Evolutionary conservation across 2,329 filamentous ascomycete species (phyloP), one percentile per base, ranked within the genome.

Genomic region (Cladosporium sp.): DNA sequence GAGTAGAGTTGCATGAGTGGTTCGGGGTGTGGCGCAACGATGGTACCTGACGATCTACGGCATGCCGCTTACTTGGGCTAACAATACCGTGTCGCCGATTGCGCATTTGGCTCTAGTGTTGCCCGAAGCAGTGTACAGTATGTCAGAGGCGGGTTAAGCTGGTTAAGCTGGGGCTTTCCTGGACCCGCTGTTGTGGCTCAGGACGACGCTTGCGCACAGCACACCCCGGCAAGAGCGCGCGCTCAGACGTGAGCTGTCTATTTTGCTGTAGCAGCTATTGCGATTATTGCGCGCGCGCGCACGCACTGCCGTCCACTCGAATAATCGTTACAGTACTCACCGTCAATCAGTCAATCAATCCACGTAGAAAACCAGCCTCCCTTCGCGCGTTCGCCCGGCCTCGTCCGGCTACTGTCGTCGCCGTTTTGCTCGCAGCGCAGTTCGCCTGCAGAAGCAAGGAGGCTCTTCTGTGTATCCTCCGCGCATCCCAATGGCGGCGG

Each of bases 401-500:
- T 55, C 52, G 28, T 32, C 52, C 52, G 52, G 52, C 24, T n/a
- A 14, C 28, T 36, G 34, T 36, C 34, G 30, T 18, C 26, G 51
- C 51, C 51, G 51, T 34, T 55, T 55, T 21, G 52, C 52, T 55
- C 52, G 52, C 52, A 34, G 52, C 52, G 52, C 52, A 55, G 30
- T 34, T 34, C 52, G 52, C 52, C 67, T 68, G 68, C 66, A 68
- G 67, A 66, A 69, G 68, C 67, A 70, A 71, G 69, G 69, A 69
- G 34, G 32, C 64, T 36, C 51, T 59, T 66, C 64, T 71, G 69
- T 71, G 69, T 68, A 68, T 65, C 68, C 67, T 66, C 51, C 60
- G 52, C 63, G 65, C 66, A 67, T 65, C 61, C 62, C 54, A 51
- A 70, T 70, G 69, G 69, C 68, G 66, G 65, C 55, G 57, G 63